Evolutionary conservation across 2,329 filamentous ascomycete species (phyloP), one percentile per base, ranked within the genome.

Genomic region (Sclerotinia trifoliorum): DNA sequence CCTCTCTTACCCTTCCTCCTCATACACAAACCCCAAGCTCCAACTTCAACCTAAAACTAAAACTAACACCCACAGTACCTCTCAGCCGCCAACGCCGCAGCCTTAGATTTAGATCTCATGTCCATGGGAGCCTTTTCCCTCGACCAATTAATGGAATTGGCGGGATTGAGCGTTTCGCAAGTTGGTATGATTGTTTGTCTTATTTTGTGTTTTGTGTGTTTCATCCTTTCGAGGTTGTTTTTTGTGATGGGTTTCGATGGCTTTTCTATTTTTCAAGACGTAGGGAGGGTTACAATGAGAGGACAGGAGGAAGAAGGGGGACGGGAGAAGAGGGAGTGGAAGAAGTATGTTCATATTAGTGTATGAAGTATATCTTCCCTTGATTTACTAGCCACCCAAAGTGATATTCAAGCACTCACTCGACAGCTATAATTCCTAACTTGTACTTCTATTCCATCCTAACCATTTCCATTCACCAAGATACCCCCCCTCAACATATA

Each of bases 131-230:
- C 91, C 11, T 99, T 97, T 80, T 96, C 93, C 15, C 86, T 99
- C 67, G 95, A 98, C 77, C 95, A 99, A 80, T 83, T 99, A 61
- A 98, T 99, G 95, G 95, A 98, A 78, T 82, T 99, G 10, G 95
- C 95, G 55, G 95, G 95, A 0, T 84, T 99, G 0, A 94, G 93
- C 0, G 93, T 98, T 35, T 94, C 94, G 17, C 93, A 98, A 83
- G 93, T 91, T 63, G 88, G 93, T 94, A 77, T 69, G 82, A 77
- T 48, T 58, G 29, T 24, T 35, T 60, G 13, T 26, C 29, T 8
- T 29, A 19, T 70, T 64, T 63, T 32, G 26, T 39, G 13, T 13
- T 56, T 32, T 39, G 4, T 13, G 8, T 62, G 2, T 21, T 51
- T 29, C 39, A 51, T 29, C 29, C 13, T 6, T n/a, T 6, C 15